Conservation (phyloP, 441 rosid species). For the Oxalis stricta region DNA sequence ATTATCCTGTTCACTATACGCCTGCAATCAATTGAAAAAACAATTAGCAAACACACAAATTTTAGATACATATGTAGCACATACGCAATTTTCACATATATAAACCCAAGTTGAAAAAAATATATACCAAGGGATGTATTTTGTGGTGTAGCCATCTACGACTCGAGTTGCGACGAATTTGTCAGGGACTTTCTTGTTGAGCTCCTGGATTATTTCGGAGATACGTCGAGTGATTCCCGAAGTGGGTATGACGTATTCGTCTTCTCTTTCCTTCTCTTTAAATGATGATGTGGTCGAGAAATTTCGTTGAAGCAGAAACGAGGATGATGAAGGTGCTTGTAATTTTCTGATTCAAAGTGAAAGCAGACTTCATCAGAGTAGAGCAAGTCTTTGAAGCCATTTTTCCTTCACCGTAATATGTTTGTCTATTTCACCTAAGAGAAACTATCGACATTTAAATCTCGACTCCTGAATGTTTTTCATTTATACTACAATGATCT, state of each 20-base stretch:
- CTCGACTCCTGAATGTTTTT: no score
- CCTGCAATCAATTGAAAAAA: slow-evolving; percentile 23
- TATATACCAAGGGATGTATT: slow-evolving; percentile 63
- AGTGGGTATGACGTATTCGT: slow-evolving; percentile 37
- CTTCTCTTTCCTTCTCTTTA: background rate
- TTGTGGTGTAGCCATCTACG: slow-evolving; percentile 47
- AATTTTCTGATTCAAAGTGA: no score
- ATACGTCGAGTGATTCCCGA: slow-evolving; percentile 69
- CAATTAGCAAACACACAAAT: background rate
- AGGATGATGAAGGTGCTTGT: no score
- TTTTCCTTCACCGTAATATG: no score
- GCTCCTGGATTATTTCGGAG: slow-evolving; percentile 55
- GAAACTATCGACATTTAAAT: no score
- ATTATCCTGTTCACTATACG: slow-evolving; percentile 64
- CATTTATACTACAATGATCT: no score
- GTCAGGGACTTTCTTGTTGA: slow-evolving; percentile 72
- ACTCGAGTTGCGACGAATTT: slow-evolving; percentile 36
- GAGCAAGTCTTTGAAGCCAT: no score
- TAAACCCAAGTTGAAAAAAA: background rate
- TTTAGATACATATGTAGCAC: no score
- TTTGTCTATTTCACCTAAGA: no score
- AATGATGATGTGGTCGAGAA: no score
- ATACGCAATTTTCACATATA: background rate
- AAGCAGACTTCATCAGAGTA: no score
- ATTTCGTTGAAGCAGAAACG: no score